These are phyloP conservation scores for Geosmithia putterillii DNA, from an alignment of 2,329 filamentous ascomycete genomes.

Conservation along the genomic window DNA sequence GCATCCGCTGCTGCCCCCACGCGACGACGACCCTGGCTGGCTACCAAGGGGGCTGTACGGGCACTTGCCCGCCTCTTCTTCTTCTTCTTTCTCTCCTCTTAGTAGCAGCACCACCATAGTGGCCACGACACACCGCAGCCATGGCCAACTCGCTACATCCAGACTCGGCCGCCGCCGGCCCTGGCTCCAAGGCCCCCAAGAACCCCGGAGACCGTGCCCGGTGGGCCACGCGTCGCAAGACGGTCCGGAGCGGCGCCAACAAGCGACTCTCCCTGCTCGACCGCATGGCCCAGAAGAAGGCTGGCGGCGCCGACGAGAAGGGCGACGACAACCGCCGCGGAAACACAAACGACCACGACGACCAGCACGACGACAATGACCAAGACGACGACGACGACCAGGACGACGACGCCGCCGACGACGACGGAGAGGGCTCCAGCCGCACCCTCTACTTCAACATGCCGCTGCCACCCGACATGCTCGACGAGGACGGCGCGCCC, in stretches of 20 bases:
- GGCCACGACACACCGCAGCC: slow-evolving; percentile 1
- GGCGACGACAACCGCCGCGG: slow-evolving; percentile 30
- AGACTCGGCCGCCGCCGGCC: slow-evolving; percentile 8
- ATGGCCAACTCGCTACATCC: slow-evolving; percentile 17
- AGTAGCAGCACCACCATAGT: slow-evolving; percentile 7
- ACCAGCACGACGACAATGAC: slow-evolving; percentile 10
- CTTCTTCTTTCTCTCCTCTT: slow-evolving; percentile 9
- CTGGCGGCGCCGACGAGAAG: slow-evolving; percentile 50
- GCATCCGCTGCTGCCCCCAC: no score
- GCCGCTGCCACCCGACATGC: slow-evolving; percentile 59
- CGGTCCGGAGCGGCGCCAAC: slow-evolving; percentile 58
- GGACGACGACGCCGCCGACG: slow-evolving; percentile 20
- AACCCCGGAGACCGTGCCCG: slow-evolving; percentile 59
- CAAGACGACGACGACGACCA: slow-evolving; percentile 12
- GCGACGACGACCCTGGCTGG: slow-evolving; percentile 17
- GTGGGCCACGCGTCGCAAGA: slow-evolving; percentile 91
- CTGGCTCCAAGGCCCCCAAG: background rate
- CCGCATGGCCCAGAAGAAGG: slow-evolving; percentile 54
- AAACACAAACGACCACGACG: slow-evolving; percentile 15
- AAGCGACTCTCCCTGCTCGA: slow-evolving; percentile 79
- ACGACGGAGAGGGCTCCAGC: slow-evolving; percentile 23
- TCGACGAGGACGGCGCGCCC: slow-evolving; percentile 73
- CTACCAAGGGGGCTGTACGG: slow-evolving; percentile 20
- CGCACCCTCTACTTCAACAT: slow-evolving; percentile 76
- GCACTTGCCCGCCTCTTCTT: slow-evolving; percentile 19